Evolutionary conservation across 176 grass and related monocot species (phyloP), one percentile per base, ranked within the genome.

Genomic region (Paspalum notatum): DNA sequence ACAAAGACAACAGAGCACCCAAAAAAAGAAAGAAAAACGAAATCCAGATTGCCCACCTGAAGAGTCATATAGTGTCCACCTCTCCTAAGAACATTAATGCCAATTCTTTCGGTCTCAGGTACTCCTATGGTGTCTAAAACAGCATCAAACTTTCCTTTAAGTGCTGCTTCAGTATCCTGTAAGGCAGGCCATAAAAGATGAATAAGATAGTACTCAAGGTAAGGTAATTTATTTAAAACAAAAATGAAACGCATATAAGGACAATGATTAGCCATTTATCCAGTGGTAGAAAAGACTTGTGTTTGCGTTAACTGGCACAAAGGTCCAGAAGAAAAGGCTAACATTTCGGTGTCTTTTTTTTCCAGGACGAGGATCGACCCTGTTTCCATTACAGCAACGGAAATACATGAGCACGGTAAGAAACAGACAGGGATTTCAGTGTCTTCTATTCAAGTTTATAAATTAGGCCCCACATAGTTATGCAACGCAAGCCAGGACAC

Each of bases 11-110:
- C 6, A 57, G n/a, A 67, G 17, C 14, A 9, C 12, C 32, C 32
- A 32, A 2, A 3, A 32, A 32, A 32, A 32, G 32, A 9, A 67
- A 62, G 84, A 27, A 40, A 83, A 3, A 13, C 9, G 6, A 74
- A 21, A 16, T 71, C 48, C 44, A 71, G 37, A 59, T 82, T 59
- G 20, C 82, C 76, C 68, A 98, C 95, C 92, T 98, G 95, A 85
- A 98, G 95, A 61, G 95, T 98, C 95, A 98, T 98, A 82, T 93
- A 98, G 62, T 98, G 78, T 69, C 95, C 95, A 37, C 95, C 92
- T 93, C 88, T 98, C 67, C 87, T 94, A 79, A 98, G 79, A 87
- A 95, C 74, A 85, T 87, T 94, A 58, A 94, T 66, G 6, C 95
- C 95, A 9, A 87, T 64, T 85, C 90, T 90, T 85, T 98, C 95